Conservation (phyloP, 2,329 filamentous ascomycete genomes). For the Westerdykella ornata region DNA sequence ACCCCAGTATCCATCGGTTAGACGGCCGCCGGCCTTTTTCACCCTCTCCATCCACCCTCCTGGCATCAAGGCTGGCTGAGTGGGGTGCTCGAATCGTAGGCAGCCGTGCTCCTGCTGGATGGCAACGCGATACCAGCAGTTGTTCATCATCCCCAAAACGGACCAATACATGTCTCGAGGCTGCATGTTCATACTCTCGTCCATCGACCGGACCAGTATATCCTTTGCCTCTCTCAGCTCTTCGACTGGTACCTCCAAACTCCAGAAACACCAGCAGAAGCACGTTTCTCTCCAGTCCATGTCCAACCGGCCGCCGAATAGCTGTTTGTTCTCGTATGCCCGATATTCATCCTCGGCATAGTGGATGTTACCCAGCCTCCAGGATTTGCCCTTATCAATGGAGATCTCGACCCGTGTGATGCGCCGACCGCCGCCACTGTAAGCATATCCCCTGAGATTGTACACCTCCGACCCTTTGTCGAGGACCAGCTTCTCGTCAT, state of each 20-base stretch:
- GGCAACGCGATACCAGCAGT: conserved; percentile 81
- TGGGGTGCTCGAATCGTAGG: conserved; percentile 81
- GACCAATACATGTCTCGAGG: conserved; percentile 96
- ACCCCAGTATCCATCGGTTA: conserved; percentile 79
- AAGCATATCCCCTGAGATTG: conserved; percentile 72
- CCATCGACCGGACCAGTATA: conserved; percentile 79
- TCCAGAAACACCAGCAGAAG: conserved; percentile 94
- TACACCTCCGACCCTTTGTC: conserved; percentile 50
- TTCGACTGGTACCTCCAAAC: conserved; percentile 57
- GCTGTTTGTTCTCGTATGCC: conserved; percentile 52
- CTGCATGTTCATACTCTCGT: conserved; percentile 79
- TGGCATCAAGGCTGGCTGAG: conserved; percentile 66
- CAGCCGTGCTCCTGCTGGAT: conserved; percentile 60
- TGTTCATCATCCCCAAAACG: conserved; percentile 96
- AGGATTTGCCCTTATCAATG: conserved; percentile 72
- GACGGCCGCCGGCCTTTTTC: conserved; percentile 73
- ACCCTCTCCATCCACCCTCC: conserved; percentile 93
- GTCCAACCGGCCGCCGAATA: conserved; percentile 73
- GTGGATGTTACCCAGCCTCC: conserved; percentile 67
- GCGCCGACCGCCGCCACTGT: conserved; percentile 77
- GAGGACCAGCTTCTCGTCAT: conserved; percentile 61
- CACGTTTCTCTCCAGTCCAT: conserved; percentile 73
- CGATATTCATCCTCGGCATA: conserved; percentile 86
- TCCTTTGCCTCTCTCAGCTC: conserved; percentile 61
- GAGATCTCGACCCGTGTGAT: conserved; percentile 79